Percentiles rank a stretch among this genome's conserved stretches.
phyloP scores from a whole-genome alignment of 306 rosid genomes.

The Fragaria nilgerrensis region DNA sequence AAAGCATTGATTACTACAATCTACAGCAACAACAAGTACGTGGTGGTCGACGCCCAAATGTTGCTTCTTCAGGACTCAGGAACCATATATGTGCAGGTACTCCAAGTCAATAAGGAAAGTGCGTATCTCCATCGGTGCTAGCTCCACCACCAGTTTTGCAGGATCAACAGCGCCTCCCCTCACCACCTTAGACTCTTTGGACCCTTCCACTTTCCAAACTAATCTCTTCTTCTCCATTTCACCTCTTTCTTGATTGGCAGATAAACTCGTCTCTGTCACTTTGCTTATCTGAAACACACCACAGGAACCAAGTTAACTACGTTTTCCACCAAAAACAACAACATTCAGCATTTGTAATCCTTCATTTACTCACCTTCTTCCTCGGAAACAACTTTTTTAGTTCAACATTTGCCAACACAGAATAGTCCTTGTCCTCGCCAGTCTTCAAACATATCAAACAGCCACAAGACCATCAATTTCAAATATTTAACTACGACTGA shows the following conservation, averaged over 20 bases:
- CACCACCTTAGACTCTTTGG: constrained; percentile 48
- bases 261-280: constrained; percentile 73
- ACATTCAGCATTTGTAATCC: background rate
- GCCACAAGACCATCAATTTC: constrained; percentile 23
- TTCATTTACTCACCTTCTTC: constrained; percentile 44
- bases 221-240: constrained; percentile 73
- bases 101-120: constrained; percentile 45
- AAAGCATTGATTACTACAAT: too few relatives aligned
- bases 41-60: background rate
- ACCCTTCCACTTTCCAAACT: constrained; percentile 67
- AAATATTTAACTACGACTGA: constrained; percentile 5
- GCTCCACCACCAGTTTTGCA: constrained; percentile 60
- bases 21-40: too few relatives aligned
- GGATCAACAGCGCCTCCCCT: constrained; percentile 78
- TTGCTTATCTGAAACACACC: constrained; percentile 53
- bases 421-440: constrained; percentile 80
- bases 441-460: constrained; percentile 39
- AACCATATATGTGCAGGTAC: constrained; percentile 15
- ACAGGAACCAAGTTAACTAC: constrained; percentile 14
- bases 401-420: constrained; percentile 60
- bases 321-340: background rate
- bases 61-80: background rate
- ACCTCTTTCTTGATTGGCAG: constrained; percentile 80
- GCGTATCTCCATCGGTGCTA: constrained; percentile 84
- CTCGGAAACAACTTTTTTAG: constrained; percentile 66